Conservation (phyloP, 805 yeast species). For the Wickerhamomyces canadensis region DNA sequence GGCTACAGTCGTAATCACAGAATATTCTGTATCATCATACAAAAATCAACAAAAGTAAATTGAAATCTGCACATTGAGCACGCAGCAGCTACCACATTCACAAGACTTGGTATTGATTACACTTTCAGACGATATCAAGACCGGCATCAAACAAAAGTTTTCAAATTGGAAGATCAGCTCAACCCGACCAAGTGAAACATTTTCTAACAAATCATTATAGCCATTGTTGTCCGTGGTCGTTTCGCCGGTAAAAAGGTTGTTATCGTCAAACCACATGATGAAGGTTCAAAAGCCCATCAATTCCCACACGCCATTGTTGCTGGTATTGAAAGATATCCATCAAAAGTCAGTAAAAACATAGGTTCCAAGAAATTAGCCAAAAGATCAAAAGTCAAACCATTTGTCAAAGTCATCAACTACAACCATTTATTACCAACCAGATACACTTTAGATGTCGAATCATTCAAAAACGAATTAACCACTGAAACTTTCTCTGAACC, state of each 20-base stretch:
- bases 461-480: constrained; percentile 86
- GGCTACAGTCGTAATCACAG: too few relatives aligned
- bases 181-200: neutral
- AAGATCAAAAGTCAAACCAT: constrained; percentile 98
- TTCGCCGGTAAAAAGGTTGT: constrained; percentile 99
- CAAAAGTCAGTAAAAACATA: constrained; percentile 91
- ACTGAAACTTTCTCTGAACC: constrained; percentile 96
- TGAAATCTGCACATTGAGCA: too few relatives aligned
- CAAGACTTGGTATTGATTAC: too few relatives aligned
- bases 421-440: constrained; percentile 99
- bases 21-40: too few relatives aligned
- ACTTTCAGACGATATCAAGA: too few relatives aligned
- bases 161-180: too few relatives aligned
- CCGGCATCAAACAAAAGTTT: too few relatives aligned
- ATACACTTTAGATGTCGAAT: constrained; percentile 95
- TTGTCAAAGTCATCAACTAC: constrained; percentile 98
- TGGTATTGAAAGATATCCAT: constrained; percentile 98
- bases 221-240: constrained; percentile 99
- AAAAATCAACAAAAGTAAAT: too few relatives aligned
- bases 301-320: constrained; percentile 99
- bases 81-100: too few relatives aligned
- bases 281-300: constrained; percentile 97
- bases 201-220: constrained; percentile 13
- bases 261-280: constrained; percentile 96
- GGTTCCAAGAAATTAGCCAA: constrained; percentile 94